These are phyloP conservation scores for Calonectria naviculata DNA, from an alignment of 2,329 filamentous ascomycete species.

Conservation along the genomic window DNA sequence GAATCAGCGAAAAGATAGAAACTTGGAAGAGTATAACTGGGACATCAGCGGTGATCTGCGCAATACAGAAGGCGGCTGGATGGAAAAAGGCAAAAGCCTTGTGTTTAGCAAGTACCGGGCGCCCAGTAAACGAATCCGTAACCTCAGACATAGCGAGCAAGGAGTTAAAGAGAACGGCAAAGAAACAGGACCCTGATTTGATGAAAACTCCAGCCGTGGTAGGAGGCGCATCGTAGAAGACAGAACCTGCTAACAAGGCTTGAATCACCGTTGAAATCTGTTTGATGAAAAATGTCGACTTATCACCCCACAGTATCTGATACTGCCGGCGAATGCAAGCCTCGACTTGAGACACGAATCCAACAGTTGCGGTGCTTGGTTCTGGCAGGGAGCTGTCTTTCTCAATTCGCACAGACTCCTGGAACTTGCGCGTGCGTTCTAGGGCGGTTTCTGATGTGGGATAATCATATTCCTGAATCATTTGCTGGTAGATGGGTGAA, in stretches of 20 bases:
- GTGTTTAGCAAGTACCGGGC: constrained; percentile 69
- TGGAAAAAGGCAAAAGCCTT: constrained; percentile 69
- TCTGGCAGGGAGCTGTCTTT: constrained; percentile 65
- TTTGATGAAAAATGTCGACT: constrained; percentile 71
- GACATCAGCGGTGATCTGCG: constrained; percentile 65
- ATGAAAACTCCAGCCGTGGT: constrained; percentile 71
- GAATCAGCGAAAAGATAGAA: constrained; percentile 64
- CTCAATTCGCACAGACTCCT: constrained; percentile 61
- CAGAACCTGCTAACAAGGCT: constrained; percentile 71
- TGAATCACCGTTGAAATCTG: constrained; percentile 67
- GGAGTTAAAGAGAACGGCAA: constrained; percentile 71
- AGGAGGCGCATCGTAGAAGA: constrained; percentile 73
- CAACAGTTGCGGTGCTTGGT: constrained; percentile 66
- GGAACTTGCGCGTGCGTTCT: constrained; percentile 63
- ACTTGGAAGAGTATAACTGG: constrained; percentile 69
- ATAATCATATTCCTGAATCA: constrained; percentile 68
- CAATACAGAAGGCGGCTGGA: constrained; percentile 68
- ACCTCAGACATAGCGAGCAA: constrained; percentile 75
- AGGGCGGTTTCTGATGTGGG: constrained; percentile 62
- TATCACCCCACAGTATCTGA: constrained; percentile 74
- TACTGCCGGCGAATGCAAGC: constrained; percentile 70
- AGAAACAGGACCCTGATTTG: constrained; percentile 73
- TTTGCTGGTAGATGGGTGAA: constrained; percentile 59
- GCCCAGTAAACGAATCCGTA: constrained; percentile 70
- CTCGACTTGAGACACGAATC: constrained; percentile 65